Evolutionary conservation across 257 asterid genomes (phyloP).

Genomic region (Nicotiana attenuata): DNA sequence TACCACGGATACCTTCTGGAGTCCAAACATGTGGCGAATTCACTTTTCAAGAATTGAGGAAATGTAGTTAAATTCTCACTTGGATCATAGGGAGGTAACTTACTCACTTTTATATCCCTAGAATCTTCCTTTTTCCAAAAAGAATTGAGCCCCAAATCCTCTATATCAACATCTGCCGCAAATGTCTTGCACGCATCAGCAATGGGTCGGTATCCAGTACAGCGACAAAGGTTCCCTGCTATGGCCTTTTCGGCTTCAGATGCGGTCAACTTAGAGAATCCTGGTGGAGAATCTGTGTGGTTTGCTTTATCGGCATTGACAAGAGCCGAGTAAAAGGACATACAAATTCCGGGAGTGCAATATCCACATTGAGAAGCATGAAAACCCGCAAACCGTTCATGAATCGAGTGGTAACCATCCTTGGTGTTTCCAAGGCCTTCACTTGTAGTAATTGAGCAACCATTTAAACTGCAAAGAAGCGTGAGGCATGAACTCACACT

Average conservation of each 20-base stretch:
- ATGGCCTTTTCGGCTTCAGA: conserved; percentile 63
- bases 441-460: conserved; percentile 56
- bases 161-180: conserved; percentile 59
- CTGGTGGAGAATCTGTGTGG: conserved; percentile 31
- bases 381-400: conserved; percentile 66
- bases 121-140: conserved; percentile 49
- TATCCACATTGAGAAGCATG: conserved; percentile 85
- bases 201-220: conserved; percentile 72
- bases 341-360: conserved; percentile 80
- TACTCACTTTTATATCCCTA: conserved; percentile 23
- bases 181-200: conserved; percentile 76
- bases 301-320: conserved; percentile 41
- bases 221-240: conserved; percentile 65
- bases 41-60: conserved; percentile 31
- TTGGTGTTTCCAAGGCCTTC: conserved; percentile 74
- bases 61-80: conserved; percentile 21
- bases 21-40: conserved; percentile 26
- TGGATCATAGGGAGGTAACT: conserved; percentile 41
- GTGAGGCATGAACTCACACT: conserved; percentile 64
- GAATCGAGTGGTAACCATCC: conserved; percentile 70
- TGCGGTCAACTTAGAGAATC: conserved; percentile 55
- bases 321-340: conserved; percentile 64
- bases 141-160: conserved; percentile 62
- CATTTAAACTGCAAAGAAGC: conserved; percentile 68
- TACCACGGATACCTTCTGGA: conserved; percentile 47